Conservation (phyloP, 768 basidiomycete species). For the Tricholoma sp. region DNA sequence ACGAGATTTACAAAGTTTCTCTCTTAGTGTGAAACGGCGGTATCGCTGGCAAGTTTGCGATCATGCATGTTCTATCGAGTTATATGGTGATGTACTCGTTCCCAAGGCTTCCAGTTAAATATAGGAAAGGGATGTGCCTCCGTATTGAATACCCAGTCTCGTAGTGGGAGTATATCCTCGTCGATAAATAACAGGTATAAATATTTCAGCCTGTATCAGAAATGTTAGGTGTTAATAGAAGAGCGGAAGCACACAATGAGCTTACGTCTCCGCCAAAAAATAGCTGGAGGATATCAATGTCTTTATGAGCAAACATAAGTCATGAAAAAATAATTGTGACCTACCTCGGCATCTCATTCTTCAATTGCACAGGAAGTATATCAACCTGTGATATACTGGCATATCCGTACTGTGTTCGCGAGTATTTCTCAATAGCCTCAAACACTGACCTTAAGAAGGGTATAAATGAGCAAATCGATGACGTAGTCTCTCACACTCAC, state of each 20-base stretch:
- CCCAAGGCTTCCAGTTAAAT: slow-evolving; percentile 55
- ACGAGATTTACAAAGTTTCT: too few species aligned
- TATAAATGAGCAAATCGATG: neutral
- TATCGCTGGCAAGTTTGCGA: too few species aligned
- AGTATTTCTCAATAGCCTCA: slow-evolving; percentile 43
- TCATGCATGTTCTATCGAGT: slow-evolving; percentile 11
- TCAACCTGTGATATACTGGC: slow-evolving; percentile 38
- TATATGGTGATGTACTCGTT: slow-evolving; percentile 43
- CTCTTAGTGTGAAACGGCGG: too few species aligned
- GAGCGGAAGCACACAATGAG: neutral
- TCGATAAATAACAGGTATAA: slow-evolving; percentile 64
- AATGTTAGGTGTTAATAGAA: neutral
- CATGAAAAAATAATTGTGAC: slow-evolving; percentile 9
- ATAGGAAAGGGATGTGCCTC: slow-evolving; percentile 79
- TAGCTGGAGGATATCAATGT: slow-evolving; percentile 20
- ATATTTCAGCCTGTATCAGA: slow-evolving; percentile 51
- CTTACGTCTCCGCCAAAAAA: slow-evolving; percentile 42
- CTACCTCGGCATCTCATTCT: slow-evolving; percentile 52
- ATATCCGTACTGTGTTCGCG: slow-evolving; percentile 42
- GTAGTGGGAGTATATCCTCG: slow-evolving; percentile 48
- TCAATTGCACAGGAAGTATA: slow-evolving; percentile 19
- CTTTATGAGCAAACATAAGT: neutral
- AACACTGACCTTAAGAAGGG: slow-evolving; percentile 30
- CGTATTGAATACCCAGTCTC: slow-evolving; percentile 57
- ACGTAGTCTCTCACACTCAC: slow-evolving; percentile 13